A percentile compares a stretch with the other conserved stretches of the same genome.
Conservation (phyloP, 768 basidiomycete genomes). For the Brasilioporus rufonigricans region DNA sequence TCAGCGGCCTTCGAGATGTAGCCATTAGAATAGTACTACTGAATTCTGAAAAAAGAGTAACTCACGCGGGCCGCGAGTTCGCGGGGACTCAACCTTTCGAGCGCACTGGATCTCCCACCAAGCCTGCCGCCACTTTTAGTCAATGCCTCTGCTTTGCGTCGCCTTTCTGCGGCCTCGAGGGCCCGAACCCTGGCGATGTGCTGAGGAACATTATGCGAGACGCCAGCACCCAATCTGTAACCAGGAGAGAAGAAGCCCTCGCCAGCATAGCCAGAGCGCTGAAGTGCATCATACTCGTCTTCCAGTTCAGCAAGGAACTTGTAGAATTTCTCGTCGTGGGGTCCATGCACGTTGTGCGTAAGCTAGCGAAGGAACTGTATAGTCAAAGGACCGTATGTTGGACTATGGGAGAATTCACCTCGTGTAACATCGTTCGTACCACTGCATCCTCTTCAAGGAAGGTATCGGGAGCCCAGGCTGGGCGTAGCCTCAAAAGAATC, state of each 20-base stretch:
- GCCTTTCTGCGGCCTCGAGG: slow-evolving; percentile 77
- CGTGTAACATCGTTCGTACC: slow-evolving; percentile 86
- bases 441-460: slow-evolving; percentile 77
- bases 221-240: slow-evolving; percentile 58
- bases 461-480: slow-evolving; percentile 59
- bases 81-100: slow-evolving; percentile 51
- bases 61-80: slow-evolving; percentile 61
- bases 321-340: slow-evolving; percentile 86
- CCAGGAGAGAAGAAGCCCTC: slow-evolving; percentile 90
- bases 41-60: slow-evolving; percentile 36
- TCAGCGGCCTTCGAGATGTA: slow-evolving; percentile 72
- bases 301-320: slow-evolving; percentile 69
- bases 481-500: slow-evolving; percentile 82
- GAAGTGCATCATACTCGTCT: slow-evolving; percentile 81
- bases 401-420: slow-evolving; percentile 46
- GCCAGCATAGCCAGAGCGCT: slow-evolving; percentile 79
- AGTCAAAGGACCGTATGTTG: background rate
- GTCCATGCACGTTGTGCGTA: slow-evolving; percentile 85
- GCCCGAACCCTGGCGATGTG: slow-evolving; percentile 66
- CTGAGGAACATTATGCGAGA: slow-evolving; percentile 66
- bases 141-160: slow-evolving; percentile 44
- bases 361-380: slow-evolving; percentile 48
- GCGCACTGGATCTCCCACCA: slow-evolving; percentile 47
- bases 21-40: background rate
- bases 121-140: slow-evolving; percentile 57